Base-by-base conservation (phyloP, 1,284 basidiomycete species). In the Paramarasmius palmivorus region DNA sequence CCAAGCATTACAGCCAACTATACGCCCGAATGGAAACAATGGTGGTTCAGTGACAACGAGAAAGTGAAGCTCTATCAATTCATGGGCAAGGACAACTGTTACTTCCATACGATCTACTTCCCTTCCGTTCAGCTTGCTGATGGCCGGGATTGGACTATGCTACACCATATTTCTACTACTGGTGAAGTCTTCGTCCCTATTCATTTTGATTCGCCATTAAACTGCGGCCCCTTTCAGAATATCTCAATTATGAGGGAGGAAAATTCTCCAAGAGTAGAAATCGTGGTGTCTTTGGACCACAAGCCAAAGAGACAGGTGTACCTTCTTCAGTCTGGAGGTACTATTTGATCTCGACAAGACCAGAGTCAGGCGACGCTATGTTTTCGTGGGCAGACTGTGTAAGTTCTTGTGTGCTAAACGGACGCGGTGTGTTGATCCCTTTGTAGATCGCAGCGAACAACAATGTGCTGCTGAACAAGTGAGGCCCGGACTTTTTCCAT, bases 221-320 rank as follows among this genome's bases (percentile, higher is more conserved):
- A 38, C 29, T n/a, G n/a, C n/a, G n/a, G 15, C 14, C 10, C 37
- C 51, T 25, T 49, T 1, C 61, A 95, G 95, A 99, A 70, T 99
- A 97, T 69, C 79, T 99, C 55, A 98, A 98, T 68, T 99, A 99
- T 70, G 97, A 99, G 71, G 93, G 93, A 52, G 96, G 95, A 50
- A 99, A 99, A 70, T 99, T 99, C 79, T 97, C 93, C 53, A 99
- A 99, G 76, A 95, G 93, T 63, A 86, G 93, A 62, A 95, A 95
- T 62, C 88, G 98, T 55, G 97, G 97, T 55, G 97, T 99, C 1
- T 99, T 99, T 61, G 97, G 97, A 34, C 94, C 95, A 61, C 90
- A 90, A 37, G 97, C 97, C 0, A 91, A 85, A 63, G 92, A 97
- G 59, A 97, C 95, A 8, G 93, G 93, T 5, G 89, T 98, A 40